Evolutionary conservation across 2,329 filamentous ascomycete genomes (phyloP).

Genomic region (Fusarium sp.): DNA sequence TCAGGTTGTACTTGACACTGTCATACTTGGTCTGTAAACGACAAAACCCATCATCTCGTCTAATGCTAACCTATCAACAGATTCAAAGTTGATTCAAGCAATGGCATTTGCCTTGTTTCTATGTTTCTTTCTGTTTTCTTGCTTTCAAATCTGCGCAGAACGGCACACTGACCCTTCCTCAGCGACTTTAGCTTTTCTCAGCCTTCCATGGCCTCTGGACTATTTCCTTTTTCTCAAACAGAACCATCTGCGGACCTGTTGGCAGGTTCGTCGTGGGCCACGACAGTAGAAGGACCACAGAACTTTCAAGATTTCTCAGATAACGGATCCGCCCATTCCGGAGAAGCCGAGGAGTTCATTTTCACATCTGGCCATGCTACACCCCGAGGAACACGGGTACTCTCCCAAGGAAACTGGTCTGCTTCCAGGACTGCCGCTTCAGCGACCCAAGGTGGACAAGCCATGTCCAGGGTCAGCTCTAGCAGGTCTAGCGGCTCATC

Average conservation of each 20-base stretch:
- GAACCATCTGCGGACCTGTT: conserved; percentile 68
- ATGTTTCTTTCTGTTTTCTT: conserved; percentile 48
- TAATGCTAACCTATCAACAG: conserved; percentile 52
- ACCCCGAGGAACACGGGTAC: conserved; percentile 61
- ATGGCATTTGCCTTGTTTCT: conserved; percentile 43
- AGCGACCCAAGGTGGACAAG: conserved; percentile 50
- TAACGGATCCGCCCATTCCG: conserved; percentile 60
- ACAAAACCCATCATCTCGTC: conserved; percentile 19
- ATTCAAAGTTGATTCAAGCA: conserved; percentile 68
- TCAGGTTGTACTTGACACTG: conserved; percentile 2
- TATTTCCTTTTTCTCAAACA: conserved; percentile 70
- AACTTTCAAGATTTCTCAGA: conserved; percentile 67
- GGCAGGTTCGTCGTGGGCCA: conserved; percentile 65
- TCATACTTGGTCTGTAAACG: conserved; percentile 47
- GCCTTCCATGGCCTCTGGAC: conserved; percentile 62
- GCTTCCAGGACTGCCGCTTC: conserved; percentile 51
- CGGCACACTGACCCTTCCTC: conserved; percentile 66
- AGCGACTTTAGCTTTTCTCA: conserved; percentile 69
- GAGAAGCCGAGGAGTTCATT: conserved; percentile 66
- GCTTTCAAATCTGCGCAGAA: conserved; percentile 57
- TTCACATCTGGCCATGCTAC: conserved; percentile 67
- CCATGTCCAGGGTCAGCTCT: conserved; percentile 55
- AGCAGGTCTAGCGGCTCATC: conserved; percentile 56
- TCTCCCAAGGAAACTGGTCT: conserved; percentile 58
- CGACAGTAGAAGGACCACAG: conserved; percentile 69